Percentiles rank a stretch among this genome's conserved stretches.
Evolutionary conservation across 2,329 filamentous ascomycete species (phyloP).

Genomic region (Onygena corvina): DNA sequence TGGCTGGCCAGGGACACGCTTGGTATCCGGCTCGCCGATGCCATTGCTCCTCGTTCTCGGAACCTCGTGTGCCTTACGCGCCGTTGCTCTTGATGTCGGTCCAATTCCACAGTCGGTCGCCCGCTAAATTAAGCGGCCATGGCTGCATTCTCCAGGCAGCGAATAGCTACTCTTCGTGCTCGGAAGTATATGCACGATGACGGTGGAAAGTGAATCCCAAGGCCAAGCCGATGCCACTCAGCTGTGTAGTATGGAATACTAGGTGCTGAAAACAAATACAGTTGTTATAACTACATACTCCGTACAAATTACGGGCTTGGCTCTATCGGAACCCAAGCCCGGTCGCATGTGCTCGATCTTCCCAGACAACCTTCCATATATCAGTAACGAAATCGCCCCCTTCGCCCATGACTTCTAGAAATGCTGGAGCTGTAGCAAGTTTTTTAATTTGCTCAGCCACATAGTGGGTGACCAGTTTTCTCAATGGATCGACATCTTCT

Average conservation of each 20-base stretch:
- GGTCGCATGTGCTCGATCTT: background rate
- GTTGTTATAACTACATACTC: no score
- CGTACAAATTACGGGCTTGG: no score
- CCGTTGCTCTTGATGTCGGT: no score
- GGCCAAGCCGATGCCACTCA: no score
- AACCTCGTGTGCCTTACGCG: background rate
- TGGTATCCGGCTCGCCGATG: background rate
- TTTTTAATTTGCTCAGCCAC: background rate
- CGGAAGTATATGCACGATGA: no score
- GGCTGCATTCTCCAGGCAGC: no score
- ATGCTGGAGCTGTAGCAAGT: background rate
- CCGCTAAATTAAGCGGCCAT: no score
- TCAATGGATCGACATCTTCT: background rate
- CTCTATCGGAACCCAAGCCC: no score
- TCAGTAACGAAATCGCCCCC: constrained; percentile 7
- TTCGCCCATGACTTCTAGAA: background rate
- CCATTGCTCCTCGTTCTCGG: background rate
- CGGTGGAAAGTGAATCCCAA: background rate
- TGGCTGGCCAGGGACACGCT: background rate
- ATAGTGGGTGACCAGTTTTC: background rate
- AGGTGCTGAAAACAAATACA: no score
- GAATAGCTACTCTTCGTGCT: no score
- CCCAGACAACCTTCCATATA: constrained; percentile 4
- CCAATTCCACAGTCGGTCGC: no score
- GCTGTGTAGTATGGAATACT: no score